These are phyloP conservation scores for Cryomyces antarcticus DNA, from an alignment of 495 filamentous ascomycete species.

Conservation along the genomic window DNA sequence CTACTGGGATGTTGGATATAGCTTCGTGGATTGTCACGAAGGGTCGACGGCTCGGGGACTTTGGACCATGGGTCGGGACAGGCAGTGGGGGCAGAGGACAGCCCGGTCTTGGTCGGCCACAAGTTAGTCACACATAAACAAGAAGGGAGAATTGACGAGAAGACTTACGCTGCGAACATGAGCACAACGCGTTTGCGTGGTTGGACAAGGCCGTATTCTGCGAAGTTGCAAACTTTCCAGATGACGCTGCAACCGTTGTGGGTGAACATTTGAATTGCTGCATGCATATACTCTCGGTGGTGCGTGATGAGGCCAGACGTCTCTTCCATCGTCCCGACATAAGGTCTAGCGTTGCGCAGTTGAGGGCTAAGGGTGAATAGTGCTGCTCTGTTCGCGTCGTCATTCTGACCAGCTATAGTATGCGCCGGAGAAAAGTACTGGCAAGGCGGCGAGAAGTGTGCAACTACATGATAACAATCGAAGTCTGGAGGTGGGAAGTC, in stretches of 20 bases:
- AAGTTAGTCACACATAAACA: too few relatives aligned
- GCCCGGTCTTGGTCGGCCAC: not conserved
- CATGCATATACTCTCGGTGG: constrained; percentile 16
- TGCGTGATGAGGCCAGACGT: constrained; percentile 37
- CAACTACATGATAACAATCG: constrained; percentile 37
- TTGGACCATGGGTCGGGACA: not conserved
- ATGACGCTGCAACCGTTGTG: constrained; percentile 47
- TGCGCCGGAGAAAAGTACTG: constrained; percentile 57
- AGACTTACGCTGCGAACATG: not conserved
- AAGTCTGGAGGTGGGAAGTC: constrained; percentile 22
- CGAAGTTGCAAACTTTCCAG: constrained; percentile 30
- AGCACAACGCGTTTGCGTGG: constrained; percentile 17
- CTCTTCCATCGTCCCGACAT: constrained; percentile 69
- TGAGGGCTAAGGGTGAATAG: constrained; percentile 43
- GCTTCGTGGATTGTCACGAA: constrained; percentile 15
- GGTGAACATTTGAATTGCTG: constrained; percentile 36
- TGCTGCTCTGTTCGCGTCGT: constrained; percentile 46
- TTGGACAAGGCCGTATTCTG: constrained; percentile 42
- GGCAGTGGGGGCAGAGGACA: not conserved
- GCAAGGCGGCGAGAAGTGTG: constrained; percentile 71
- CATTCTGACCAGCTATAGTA: constrained; percentile 16
- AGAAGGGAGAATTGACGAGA: too few relatives aligned
- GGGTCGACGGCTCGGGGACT: constrained; percentile 9
- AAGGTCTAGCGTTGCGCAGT: constrained; percentile 37
- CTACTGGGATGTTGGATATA: constrained; percentile 24